Base-by-base conservation (phyloP, 192 early-diverging fungal species). In the Coemansia sp. region DNA sequence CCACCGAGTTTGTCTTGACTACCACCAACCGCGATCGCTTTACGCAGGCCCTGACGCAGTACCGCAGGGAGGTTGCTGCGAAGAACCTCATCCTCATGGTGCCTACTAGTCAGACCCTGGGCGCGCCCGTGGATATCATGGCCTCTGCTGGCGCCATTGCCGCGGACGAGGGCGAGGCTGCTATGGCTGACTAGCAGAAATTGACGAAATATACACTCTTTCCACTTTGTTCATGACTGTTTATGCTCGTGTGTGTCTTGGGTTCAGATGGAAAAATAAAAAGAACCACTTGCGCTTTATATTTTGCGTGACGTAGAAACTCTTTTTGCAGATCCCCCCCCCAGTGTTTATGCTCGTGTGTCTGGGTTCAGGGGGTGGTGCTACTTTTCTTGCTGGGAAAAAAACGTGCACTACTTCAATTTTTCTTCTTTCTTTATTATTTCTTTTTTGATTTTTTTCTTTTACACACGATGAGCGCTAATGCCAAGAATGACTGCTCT, bases 21-120 rank as follows among this genome's bases (percentile, higher is more conserved):
- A 50, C 66, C 4, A 41, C 36, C 16, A 82, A 77, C 61, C 74
- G 79, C 53, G 79, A 82, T 55, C 38, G 61, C 43, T 77, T 77
- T 33, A 77, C 80, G 11, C 71, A 74, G 68, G 75, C 75, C 8
- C 42, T 77, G 60, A 64, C 73, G 13, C 72, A 77, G 36, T 83
- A 77, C 37, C 68, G 80, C 59, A 35, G 75, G 14, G 72, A 75
- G 57, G 74, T 72, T 5, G 67, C 75, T 0, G 45, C 68, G 0
- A 77, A 83, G 69, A 83, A 83, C 48, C 62, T 83, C 25, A 69
- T 77, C 12, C 53, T 83, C 59, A 83, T 83, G 80, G 72, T 83
- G 26, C 80, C 80, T 13, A 73, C 80, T 8, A 65, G 69, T 38
- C 79, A 82, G 71, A 82, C 79, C 10, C 67, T 76, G 36, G 79